Evolutionary conservation across 768 basidiomycete species (phyloP), one percentile per base, ranked within the genome.

Genomic region (Mycena crocata): DNA sequence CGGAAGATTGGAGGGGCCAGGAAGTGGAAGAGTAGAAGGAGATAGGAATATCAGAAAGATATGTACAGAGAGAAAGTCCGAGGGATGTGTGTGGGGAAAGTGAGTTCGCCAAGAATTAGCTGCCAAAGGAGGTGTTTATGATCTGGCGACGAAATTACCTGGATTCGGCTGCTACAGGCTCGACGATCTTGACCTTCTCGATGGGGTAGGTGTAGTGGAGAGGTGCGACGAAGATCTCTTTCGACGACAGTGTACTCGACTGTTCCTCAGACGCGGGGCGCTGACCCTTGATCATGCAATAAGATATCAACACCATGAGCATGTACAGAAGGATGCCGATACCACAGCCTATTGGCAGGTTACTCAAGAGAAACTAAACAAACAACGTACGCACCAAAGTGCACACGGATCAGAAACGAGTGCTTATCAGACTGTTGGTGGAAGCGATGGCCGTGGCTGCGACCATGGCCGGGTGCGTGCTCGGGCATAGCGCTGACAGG

Each of bases 241-340:
- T 83, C 74, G 62, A 81, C 68, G 62, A 79, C 69, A 32, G 80
- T 76, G 62, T 85, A 82, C 45, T 80, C 77, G 45, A n/a, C n/a
- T 81, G 73, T 46, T 85, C 83, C 5, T 83, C 78, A 35, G 71
- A 67, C 79, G 48, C 44, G 51, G 64, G 14, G 39, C 34, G 40
- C 40, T 17, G 57, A 26, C 59, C 86, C 19, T 77, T 81, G 75
- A 90, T 69, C 39, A 86, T 73, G 71, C 93, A 91, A 71, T 83
- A 86, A 35, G 83, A 72, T 67, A 95, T 78, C 64, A 94, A 78
- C 32, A 83, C 74, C 70, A 94, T 73, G 69, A 94, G 72, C 90
- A 94, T 93, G 75, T 93, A 85, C 62, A 94, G 77, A 28, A 95
- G 85, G 46, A 94, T 93, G 59, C 93, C 93, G 57, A 94, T 86